Evolutionary conservation across 768 basidiomycete species (phyloP), one percentile per base, ranked within the genome.

Genomic region (Trametes elegans): DNA sequence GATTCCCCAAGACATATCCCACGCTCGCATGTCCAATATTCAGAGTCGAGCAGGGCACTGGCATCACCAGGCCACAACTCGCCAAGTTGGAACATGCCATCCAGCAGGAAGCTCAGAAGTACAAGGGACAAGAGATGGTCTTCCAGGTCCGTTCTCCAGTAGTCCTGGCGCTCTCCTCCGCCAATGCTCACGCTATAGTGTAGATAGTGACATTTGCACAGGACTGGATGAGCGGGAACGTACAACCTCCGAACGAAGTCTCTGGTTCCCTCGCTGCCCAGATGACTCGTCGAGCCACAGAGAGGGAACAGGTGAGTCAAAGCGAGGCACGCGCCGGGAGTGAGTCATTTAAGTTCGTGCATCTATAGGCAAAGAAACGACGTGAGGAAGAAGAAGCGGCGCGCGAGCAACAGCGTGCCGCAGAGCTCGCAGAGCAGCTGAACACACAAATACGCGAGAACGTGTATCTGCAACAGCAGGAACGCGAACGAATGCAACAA

Each of bases 1-100:
- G 88, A 68, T 83, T 92, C 55, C 88, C 90, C 3, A 89, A 84
- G 70, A 90, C 88, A 48, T 93, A 93, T 64, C 90, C 90, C n/a
- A 72, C 73, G 4, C 79, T 87, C 49, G 84, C 87, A 24, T 79
- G 76, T 36, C 85, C 90, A 7, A 79, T 76, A 1, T 88, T 93
- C 60, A 74, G 79, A 7, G 78, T 90, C 35, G 80, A 86, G 67
- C 85, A 81, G 62, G 86, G 87, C 19, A 74, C 79, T 47, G 88
- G 88, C 21, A 64, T 93, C 28, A 73, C 67, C 34, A 73, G 78
- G 27, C 79, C 81, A n/a, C 76, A 88, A 57, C 71, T 85, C 41
- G 69, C 74, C 39, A 81, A 74, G 35, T 70, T 93, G 18, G 73
- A 79, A 5, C 81, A 82, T 41, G 75, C 75, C 18, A 79, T 93